Conservation (phyloP, 1,284 basidiomycete species). For the Fomitopsis betulina region DNA sequence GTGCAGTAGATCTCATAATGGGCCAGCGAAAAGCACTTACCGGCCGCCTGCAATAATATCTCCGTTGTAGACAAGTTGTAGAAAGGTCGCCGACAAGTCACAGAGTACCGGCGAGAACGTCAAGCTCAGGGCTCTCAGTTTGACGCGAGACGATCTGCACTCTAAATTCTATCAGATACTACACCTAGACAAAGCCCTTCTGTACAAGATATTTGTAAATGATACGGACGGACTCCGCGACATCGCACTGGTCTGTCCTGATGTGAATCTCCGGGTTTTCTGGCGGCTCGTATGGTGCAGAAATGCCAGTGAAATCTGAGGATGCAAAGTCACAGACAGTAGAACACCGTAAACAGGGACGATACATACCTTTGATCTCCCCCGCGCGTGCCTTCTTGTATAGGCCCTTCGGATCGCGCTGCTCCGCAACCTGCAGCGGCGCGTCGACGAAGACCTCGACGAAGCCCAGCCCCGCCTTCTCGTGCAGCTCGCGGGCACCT, state of each 20-base stretch:
- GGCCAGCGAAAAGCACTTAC: no score
- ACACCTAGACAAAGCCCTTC: constrained; percentile 47
- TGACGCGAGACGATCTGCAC: no score
- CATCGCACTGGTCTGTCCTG: constrained; percentile 78
- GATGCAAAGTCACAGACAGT: neutral
- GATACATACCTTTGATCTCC: constrained; percentile 83
- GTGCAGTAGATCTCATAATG: no score
- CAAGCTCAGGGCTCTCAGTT: no score
- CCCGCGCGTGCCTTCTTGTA: constrained; percentile 97
- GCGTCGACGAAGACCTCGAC: constrained; percentile 96
- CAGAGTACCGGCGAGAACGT: no score
- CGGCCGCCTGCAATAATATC: no score
- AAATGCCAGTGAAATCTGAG: constrained; percentile 97
- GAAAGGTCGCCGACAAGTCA: no score
- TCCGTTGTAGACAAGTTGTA: no score
- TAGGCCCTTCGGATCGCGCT: constrained; percentile 94
- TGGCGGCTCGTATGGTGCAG: constrained; percentile 95
- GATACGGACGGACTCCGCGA: constrained; percentile 75
- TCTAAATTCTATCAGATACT: no score
- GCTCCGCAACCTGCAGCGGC: constrained; percentile 84
- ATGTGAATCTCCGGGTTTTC: constrained; percentile 89
- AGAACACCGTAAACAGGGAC: neutral
- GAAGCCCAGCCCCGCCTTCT: constrained; percentile 72
- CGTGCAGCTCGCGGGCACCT: constrained; percentile 82
- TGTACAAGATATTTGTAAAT: constrained; percentile 81